A percentile compares a stretch with the other conserved stretches of the same genome.
These are phyloP conservation scores for Zygoascus ofunaensis DNA, from an alignment of 805 yeast species.

Conservation along the genomic window DNA sequence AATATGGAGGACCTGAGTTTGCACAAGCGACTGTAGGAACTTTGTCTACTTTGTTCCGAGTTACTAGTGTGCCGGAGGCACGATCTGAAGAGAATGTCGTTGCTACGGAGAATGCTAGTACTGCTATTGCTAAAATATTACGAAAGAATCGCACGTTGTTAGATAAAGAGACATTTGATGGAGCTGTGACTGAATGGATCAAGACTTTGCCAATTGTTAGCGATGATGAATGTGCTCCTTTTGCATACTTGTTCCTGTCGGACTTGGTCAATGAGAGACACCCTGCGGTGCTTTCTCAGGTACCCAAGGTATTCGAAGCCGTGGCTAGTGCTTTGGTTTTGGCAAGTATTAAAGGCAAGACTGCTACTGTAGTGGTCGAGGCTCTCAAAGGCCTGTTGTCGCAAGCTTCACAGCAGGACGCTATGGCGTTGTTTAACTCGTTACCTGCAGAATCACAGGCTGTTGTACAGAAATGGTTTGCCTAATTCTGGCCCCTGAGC, in stretches of 20 bases:
- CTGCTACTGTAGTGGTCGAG: slow-evolving; percentile 55
- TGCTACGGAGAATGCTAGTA: slow-evolving; percentile 80
- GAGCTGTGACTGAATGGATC: slow-evolving; percentile 68
- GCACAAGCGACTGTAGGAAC: slow-evolving; percentile 56
- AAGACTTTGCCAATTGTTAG: slow-evolving; percentile 69
- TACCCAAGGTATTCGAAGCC: slow-evolving; percentile 54
- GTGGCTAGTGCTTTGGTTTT: slow-evolving; percentile 69
- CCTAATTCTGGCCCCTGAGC: too few species aligned
- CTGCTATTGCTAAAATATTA: slow-evolving; percentile 77
- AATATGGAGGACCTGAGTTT: slow-evolving; percentile 59
- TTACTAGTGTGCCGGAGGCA: slow-evolving; percentile 70
- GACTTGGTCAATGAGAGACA: slow-evolving; percentile 64
- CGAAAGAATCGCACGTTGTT: slow-evolving; percentile 56
- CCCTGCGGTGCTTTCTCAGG: slow-evolving; percentile 43
- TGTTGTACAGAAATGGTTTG: slow-evolving; percentile 52
- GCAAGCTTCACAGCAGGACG: slow-evolving; percentile 59
- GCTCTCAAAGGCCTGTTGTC: slow-evolving; percentile 58
- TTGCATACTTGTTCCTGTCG: slow-evolving; percentile 64
- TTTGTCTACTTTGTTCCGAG: slow-evolving; percentile 65
- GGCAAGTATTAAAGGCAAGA: slow-evolving; percentile 56
- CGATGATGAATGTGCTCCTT: slow-evolving; percentile 85
- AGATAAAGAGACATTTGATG: slow-evolving; percentile 38
- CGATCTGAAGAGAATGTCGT: slow-evolving; percentile 73
- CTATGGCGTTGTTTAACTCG: slow-evolving; percentile 51
- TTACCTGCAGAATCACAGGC: slow-evolving; percentile 54